Conservation (phyloP, 805 yeast genomes). For the Hermanozyma aechmeae region DNA sequence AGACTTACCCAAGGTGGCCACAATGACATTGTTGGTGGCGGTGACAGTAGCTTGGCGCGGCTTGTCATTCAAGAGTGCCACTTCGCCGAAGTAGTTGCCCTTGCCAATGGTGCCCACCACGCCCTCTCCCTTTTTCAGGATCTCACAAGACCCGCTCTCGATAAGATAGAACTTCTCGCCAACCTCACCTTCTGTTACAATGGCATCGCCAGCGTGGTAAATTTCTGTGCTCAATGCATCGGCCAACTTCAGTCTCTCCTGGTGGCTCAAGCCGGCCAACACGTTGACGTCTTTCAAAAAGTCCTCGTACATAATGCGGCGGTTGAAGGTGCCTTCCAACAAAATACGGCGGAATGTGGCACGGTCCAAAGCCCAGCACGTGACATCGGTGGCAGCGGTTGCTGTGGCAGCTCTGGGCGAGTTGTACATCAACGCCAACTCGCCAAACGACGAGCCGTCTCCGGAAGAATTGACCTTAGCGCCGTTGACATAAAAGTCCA, state of each 20-base stretch:
- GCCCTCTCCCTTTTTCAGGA: conserved; percentile 53
- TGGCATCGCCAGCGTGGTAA: conserved; percentile 60
- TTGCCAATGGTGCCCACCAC: conserved; percentile 50
- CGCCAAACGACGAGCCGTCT: conserved; percentile 91
- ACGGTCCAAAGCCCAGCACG: conserved; percentile 85
- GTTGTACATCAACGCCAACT: conserved; percentile 93
- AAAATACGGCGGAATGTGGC: conserved; percentile 86
- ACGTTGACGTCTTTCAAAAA: conserved; percentile 83
- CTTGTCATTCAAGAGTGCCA: conserved; percentile 81
- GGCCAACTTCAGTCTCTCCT: conserved; percentile 85
- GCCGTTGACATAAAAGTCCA: conserved; percentile 70
- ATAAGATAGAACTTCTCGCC: conserved; percentile 38
- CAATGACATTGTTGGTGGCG: conserved; percentile 67
- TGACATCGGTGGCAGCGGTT: conserved; percentile 63
- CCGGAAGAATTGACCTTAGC: conserved; percentile 65
- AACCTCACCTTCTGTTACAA: conserved; percentile 76
- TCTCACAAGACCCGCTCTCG: conserved; percentile 75
- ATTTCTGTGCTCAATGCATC: conserved; percentile 83
- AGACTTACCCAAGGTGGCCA: conserved; percentile 84
- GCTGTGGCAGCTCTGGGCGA: conserved; percentile 98
- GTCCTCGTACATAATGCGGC: conserved; percentile 83
- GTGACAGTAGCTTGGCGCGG: conserved; percentile 93
- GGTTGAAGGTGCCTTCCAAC: conserved; percentile 81
- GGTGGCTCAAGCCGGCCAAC: conserved; percentile 58
- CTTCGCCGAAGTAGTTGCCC: conserved; percentile 96